Evolutionary conservation across 345 rosid species (phyloP).

Genomic region (Populus deltoides): DNA sequence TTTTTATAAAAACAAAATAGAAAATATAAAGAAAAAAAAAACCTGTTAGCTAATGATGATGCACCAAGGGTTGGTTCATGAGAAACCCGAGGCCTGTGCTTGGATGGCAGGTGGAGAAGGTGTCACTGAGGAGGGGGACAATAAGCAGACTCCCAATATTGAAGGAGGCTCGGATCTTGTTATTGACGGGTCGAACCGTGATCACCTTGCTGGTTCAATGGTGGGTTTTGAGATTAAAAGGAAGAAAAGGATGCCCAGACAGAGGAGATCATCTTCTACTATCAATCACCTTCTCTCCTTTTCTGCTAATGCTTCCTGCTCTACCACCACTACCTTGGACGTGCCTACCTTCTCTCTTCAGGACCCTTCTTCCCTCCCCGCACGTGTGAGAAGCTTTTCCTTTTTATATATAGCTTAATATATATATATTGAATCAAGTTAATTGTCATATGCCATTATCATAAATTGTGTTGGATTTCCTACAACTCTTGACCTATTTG

Average conservation of each 20-base stretch:
- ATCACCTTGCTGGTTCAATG: conserved; percentile 38
- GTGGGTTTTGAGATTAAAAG: conserved; percentile 55
- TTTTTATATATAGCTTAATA: not conserved
- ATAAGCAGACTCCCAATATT: not conserved
- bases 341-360: conserved; percentile 34
- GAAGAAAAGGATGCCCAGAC: conserved; percentile 90
- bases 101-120: conserved; percentile 54
- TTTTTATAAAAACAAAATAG: not conserved
- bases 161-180: conserved; percentile 32
- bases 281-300: conserved; percentile 41
- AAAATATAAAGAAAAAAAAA: not conserved
- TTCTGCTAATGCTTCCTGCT: conserved; percentile 9
- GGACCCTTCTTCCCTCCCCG: conserved; percentile 31
- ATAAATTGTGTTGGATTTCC: not conserved
- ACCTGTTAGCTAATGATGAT: conserved; percentile 27
- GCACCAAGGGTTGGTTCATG: conserved; percentile 40
- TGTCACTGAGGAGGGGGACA: conserved; percentile 32
- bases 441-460: not conserved
- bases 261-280: conserved; percentile 67
- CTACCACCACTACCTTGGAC: conserved; percentile 34
- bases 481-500: too few species aligned
- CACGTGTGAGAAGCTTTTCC: conserved; percentile 63
- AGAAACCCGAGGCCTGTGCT: conserved; percentile 56
- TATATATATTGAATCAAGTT: not conserved
- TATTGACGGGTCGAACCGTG: conserved; percentile 37